Evolutionary conservation across 2,329 filamentous ascomycete species (phyloP).

Genomic region (Falciphora oryzae): DNA sequence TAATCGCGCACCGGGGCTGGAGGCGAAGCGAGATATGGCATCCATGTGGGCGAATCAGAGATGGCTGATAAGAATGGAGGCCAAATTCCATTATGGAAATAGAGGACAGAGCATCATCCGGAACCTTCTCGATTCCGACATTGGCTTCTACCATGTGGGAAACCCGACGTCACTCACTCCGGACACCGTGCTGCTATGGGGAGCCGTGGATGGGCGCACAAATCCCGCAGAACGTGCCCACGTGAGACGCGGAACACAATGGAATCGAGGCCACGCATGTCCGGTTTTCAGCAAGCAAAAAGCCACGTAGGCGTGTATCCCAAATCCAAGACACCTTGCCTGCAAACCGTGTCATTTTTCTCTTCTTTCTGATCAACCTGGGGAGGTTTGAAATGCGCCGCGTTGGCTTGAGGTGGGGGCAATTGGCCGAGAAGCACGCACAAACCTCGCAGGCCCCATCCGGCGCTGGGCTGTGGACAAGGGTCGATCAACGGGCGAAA

Average conservation of each 20-base stretch:
- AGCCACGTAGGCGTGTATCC: no score
- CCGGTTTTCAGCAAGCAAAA: background rate
- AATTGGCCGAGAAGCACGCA: background rate
- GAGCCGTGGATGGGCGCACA: constrained; percentile 6
- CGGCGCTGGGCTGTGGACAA: background rate
- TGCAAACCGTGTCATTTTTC: no score
- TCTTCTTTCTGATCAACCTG: no score
- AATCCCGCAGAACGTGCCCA: constrained; percentile 1
- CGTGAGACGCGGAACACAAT: background rate
- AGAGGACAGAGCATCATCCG: background rate
- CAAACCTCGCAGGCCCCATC: constrained; percentile 5
- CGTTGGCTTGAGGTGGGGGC: background rate
- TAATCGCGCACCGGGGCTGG: no score
- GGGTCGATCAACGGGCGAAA: background rate
- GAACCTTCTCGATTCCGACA: constrained; percentile 6
- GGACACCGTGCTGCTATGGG: no score
- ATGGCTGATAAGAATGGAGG: background rate
- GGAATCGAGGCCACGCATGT: background rate
- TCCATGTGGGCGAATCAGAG: background rate
- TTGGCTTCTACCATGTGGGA: no score
- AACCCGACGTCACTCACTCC: no score
- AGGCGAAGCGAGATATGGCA: background rate
- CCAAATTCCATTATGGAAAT: background rate
- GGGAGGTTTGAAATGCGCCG: no score
- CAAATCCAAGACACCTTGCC: no score